phyloP scores from a whole-genome alignment of 2,329 filamentous ascomycete species.

The Purpureocillium takamizusanense region DNA sequence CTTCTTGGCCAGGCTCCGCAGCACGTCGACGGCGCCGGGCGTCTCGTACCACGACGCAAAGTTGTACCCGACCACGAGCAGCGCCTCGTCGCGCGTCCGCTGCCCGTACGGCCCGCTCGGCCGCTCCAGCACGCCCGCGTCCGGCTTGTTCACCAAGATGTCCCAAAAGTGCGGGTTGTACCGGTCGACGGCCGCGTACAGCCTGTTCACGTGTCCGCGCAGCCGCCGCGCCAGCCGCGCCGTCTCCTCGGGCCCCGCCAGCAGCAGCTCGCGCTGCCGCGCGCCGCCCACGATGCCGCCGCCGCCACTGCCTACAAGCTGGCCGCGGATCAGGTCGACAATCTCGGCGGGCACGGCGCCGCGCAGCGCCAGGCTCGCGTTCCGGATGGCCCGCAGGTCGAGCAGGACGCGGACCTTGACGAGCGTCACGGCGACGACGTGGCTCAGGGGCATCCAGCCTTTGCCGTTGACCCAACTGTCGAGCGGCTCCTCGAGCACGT shows the following conservation, averaged over 20 bases:
- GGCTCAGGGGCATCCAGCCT: slow-evolving; percentile 7
- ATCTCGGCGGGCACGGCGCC: slow-evolving; percentile 11
- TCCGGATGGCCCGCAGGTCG: slow-evolving; percentile 11
- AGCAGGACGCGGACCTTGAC: slow-evolving; percentile 16
- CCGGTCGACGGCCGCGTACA: slow-evolving; percentile 7
- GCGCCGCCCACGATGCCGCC: neutral
- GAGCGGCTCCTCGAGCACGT: slow-evolving; percentile 26
- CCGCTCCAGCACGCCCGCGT: neutral
- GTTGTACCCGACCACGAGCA: neutral
- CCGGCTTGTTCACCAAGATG: slow-evolving; percentile 5
- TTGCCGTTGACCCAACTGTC: neutral
- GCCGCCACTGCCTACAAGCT: slow-evolving; percentile 7
- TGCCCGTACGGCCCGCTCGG: slow-evolving; percentile 1
- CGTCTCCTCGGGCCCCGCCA: neutral
- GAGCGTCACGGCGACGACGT: slow-evolving; percentile 7
- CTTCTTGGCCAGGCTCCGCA: neutral
- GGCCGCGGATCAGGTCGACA: slow-evolving; percentile 8
- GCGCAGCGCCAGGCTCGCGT: slow-evolving; percentile 2
- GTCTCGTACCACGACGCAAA: slow-evolving; percentile 2
- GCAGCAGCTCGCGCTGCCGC: slow-evolving; percentile 2
- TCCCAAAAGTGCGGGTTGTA: slow-evolving; percentile 13
- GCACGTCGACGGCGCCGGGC: slow-evolving; percentile 1
- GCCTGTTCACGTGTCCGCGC: slow-evolving; percentile 7
- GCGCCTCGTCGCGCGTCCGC: neutral
- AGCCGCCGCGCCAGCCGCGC: slow-evolving; percentile 3